A percentile compares a stretch with the other conserved stretches of the same genome.
Evolutionary conservation across 805 yeast genomes (phyloP).

Genomic region (Dipodascopsis uninucleata): DNA sequence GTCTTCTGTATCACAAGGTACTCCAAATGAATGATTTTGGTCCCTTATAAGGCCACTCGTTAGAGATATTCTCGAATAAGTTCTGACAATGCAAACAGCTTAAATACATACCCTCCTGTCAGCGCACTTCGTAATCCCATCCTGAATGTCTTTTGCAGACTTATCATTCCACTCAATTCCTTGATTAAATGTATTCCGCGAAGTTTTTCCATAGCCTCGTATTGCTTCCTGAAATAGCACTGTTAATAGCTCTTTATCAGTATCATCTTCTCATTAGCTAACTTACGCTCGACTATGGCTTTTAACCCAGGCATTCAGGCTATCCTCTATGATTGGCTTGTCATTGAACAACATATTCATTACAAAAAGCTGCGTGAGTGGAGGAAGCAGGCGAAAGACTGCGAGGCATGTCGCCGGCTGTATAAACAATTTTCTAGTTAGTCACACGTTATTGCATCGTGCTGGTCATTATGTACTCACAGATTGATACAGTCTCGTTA

Average conservation of each 20-base stretch:
- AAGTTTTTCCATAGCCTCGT: slow-evolving; percentile 75
- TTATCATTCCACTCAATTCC: slow-evolving; percentile 49
- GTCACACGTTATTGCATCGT: background rate
- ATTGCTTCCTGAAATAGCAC: slow-evolving; percentile 50
- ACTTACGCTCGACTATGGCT: slow-evolving; percentile 47
- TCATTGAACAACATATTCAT: slow-evolving; percentile 84
- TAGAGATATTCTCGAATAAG: no score
- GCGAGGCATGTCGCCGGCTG: slow-evolving; percentile 90
- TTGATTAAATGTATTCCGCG: slow-evolving; percentile 70
- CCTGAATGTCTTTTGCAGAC: slow-evolving; percentile 70
- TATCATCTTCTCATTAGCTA: background rate
- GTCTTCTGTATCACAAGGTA: slow-evolving; percentile 54
- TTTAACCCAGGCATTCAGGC: slow-evolving; percentile 73
- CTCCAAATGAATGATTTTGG: slow-evolving; percentile 70
- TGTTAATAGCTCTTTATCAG: slow-evolving; percentile 20
- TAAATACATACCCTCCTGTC: slow-evolving; percentile 60
- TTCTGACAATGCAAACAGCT: background rate
- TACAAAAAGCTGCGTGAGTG: slow-evolving; percentile 81
- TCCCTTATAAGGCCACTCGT: no score
- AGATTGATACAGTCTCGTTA: slow-evolving; percentile 71
- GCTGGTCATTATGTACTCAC: slow-evolving; percentile 29
- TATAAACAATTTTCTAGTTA: slow-evolving; percentile 13
- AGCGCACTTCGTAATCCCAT: slow-evolving; percentile 74
- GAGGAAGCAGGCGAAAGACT: slow-evolving; percentile 82
- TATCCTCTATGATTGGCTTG: slow-evolving; percentile 61